phyloP scores from a whole-genome alignment of 2,329 filamentous ascomycete species.

The Cytospora chrysosperma region DNA sequence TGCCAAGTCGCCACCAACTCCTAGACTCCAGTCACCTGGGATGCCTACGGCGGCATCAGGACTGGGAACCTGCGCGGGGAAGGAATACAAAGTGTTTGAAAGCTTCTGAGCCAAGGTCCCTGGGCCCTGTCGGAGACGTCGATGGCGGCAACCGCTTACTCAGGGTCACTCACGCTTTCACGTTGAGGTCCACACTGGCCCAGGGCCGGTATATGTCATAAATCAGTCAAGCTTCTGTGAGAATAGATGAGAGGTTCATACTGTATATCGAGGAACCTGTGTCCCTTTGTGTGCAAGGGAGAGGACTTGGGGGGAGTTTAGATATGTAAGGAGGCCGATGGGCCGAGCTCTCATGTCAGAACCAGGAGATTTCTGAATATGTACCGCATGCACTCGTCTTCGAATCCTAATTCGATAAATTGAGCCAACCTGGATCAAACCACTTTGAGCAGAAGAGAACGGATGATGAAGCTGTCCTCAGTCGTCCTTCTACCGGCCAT shows the following conservation, averaged over 20 bases:
- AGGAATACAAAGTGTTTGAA: neutral
- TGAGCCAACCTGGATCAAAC: neutral
- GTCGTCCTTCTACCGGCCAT: conserved; percentile 2
- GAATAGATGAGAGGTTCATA: neutral
- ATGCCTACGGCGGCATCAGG: neutral
- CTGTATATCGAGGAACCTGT: neutral
- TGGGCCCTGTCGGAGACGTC: neutral
- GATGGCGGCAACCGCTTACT: neutral
- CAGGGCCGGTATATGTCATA: neutral
- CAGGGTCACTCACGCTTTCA: neutral
- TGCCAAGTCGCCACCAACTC: conserved; percentile 7
- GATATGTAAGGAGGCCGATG: neutral
- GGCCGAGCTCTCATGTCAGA: neutral
- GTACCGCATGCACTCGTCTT: neutral
- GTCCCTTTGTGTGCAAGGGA: neutral
- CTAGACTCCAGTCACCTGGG: neutral
- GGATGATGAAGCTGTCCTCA: conserved; percentile 1
- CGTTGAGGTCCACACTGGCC: neutral
- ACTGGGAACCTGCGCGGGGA: neutral
- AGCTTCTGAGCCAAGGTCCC: neutral
- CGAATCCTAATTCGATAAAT: too few species aligned
- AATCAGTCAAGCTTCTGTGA: conserved; percentile 8
- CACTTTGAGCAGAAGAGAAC: neutral
- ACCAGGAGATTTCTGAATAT: too few species aligned
- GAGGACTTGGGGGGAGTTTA: too few species aligned